A percentile compares a stretch with the other conserved stretches of the same genome.
Conservation (phyloP, 164 flowering plant species). For the Nymphaea colorata region DNA sequence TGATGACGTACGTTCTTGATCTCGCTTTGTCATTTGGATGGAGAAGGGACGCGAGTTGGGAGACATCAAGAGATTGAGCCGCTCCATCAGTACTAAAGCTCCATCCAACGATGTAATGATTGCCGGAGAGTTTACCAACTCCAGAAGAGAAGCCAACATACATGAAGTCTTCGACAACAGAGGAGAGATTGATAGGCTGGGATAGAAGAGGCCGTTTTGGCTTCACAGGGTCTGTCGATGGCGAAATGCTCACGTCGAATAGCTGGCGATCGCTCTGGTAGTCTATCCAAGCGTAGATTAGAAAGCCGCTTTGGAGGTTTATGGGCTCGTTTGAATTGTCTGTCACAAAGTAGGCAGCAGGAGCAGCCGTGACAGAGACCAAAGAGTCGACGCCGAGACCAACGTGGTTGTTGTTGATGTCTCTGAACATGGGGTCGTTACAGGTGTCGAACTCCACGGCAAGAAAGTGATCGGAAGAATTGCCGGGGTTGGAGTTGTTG, state of each 20-base stretch:
- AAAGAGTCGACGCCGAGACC: background rate
- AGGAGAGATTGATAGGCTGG: background rate
- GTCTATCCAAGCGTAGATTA: conserved; percentile 2
- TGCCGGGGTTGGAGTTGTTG: background rate
- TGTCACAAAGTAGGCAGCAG: background rate
- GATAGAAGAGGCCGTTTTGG: background rate
- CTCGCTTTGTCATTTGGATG: background rate
- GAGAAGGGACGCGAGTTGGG: background rate
- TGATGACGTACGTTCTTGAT: background rate
- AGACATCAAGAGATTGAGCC: background rate
- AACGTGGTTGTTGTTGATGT: conserved; percentile 1
- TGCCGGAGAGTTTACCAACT: background rate
- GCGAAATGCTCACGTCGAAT: background rate
- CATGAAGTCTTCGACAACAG: background rate
- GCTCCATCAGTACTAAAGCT: background rate
- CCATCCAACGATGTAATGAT: background rate
- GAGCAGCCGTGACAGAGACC: background rate
- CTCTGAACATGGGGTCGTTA: background rate
- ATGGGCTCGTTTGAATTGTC: background rate
- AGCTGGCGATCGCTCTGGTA: background rate
- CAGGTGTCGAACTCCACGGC: conserved; percentile 2
- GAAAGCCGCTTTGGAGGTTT: background rate
- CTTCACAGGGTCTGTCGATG: background rate
- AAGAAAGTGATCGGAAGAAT: background rate
- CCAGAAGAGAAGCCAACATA: conserved; percentile 2